Evolutionary conservation across 164 flowering plant genomes (phyloP), one percentile per base, ranked within the genome.

Genomic region (Vitis cinerea): DNA sequence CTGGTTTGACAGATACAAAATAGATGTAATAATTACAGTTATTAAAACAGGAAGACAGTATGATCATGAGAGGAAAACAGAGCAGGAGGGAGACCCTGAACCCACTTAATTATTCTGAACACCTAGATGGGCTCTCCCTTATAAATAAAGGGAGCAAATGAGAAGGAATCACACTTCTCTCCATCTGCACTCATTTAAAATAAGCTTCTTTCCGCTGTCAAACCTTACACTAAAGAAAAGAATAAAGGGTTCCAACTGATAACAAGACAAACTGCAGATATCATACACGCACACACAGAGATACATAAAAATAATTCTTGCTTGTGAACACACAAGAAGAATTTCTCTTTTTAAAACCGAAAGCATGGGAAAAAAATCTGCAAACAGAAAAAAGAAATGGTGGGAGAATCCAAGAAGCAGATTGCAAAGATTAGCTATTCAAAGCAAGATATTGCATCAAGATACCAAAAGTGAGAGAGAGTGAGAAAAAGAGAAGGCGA

Each of bases 171-270:
- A 62, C 16, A 19, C 68, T 55, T 64, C 75, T 74, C 75, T 73
- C 69, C 60, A 70, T 66, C 61, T 69, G 67, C 75, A 79, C 74
- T 76, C 72, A 65, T 64, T 72, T 11, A 61, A 59, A 71, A 63
- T 5, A 14, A 62, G 53, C 14, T 64, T 66, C 75, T 74, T 76
- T 72, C 69, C 74, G 79, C 65, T 77, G 71, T 50, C 84, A 71
- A 63, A 31, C 44, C 44, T 37, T 37, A 53, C 60, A 58, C 11
- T 67, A 61, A 81, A 77, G 83, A 66, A 74, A 83, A 78, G 87
- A 72, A 84, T 82, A 83, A 87, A 69, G 73, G 50, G 44, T 37
- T 54, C 47, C 3, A 8, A 10, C 44, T 37, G 44, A 44, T 10
- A 53, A 50, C 37, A 69, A 70, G 29, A 71, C 71, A 61, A 64